These are phyloP conservation scores for Didymella pomorum DNA, from an alignment of 2,329 filamentous ascomycete genomes.

Conservation along the genomic window DNA sequence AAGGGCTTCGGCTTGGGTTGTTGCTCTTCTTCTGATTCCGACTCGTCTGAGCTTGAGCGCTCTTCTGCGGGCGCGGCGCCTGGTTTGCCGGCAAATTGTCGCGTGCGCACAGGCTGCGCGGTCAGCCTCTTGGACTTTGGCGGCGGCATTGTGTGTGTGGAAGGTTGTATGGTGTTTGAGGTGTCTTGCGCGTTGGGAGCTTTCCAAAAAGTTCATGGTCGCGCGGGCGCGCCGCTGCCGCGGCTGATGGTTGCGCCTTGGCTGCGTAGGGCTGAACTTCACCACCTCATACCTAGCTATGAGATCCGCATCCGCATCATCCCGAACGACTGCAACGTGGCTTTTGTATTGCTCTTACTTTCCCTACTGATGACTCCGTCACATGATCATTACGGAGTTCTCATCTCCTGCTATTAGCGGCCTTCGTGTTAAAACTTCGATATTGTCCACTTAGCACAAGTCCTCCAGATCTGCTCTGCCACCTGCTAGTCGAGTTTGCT, in stretches of 20 bases:
- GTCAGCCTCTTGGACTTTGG: slow-evolving; percentile 78
- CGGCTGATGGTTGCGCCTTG: slow-evolving; percentile 15
- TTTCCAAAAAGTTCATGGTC: slow-evolving; percentile 20
- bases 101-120: slow-evolving; percentile 81
- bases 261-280: slow-evolving; percentile 14
- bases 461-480: too few species aligned
- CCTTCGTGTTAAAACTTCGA: too few species aligned
- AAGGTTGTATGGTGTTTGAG: background rate
- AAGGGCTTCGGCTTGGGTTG: slow-evolving; percentile 54
- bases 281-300: background rate
- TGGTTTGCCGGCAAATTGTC: slow-evolving; percentile 86
- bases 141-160: slow-evolving; percentile 61
- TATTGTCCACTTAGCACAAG: too few species aligned
- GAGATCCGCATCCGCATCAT: too few species aligned
- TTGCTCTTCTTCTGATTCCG: slow-evolving; percentile 61
- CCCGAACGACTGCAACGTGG: too few species aligned
- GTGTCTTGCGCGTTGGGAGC: slow-evolving; percentile 5
- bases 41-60: slow-evolving; percentile 54
- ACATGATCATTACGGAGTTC: too few species aligned
- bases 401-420: too few species aligned
- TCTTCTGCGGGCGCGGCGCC: slow-evolving; percentile 55
- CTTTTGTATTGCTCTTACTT: too few species aligned
- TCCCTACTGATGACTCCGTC: too few species aligned
- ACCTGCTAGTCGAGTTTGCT: too few species aligned
- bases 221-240: slow-evolving; percentile 2